Conservation (phyloP, 2,329 filamentous ascomycete species). For the Cadophora sp. region DNA sequence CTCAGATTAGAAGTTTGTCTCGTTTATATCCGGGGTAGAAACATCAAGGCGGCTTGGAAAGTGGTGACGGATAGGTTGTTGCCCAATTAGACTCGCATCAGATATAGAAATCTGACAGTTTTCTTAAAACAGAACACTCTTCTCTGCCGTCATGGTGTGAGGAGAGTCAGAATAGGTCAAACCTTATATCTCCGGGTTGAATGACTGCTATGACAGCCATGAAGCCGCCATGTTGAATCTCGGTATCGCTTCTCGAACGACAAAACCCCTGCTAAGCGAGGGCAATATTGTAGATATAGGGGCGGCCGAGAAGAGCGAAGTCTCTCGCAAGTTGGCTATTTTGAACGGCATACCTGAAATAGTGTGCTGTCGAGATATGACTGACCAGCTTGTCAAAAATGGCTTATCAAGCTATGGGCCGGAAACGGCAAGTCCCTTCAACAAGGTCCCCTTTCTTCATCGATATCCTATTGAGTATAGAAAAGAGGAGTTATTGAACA, state of each 20-base stretch:
- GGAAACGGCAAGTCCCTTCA: background rate
- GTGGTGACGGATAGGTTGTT: background rate
- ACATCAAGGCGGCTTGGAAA: background rate
- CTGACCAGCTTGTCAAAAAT: background rate
- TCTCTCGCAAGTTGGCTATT: background rate
- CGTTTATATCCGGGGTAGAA: background rate
- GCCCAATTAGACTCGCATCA: background rate
- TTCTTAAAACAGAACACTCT: background rate
- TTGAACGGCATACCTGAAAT: background rate
- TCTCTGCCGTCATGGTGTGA: background rate
- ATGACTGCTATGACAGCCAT: background rate
- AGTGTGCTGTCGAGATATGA: background rate
- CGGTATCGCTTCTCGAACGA: background rate
- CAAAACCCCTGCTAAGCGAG: conserved; percentile 3
- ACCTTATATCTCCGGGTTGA: background rate
- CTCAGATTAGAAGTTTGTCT: background rate
- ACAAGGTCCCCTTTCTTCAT: background rate
- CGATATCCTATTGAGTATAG: background rate
- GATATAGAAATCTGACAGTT: background rate
- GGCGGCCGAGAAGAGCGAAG: background rate
- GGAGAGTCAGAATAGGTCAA: background rate
- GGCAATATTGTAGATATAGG: background rate
- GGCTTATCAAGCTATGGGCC: background rate
- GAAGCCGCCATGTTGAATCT: conserved; percentile 3
- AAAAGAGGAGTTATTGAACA: background rate